phyloP scores from a whole-genome alignment of 2,329 filamentous ascomycete genomes.

The Botrytis pseudocinerea region DNA sequence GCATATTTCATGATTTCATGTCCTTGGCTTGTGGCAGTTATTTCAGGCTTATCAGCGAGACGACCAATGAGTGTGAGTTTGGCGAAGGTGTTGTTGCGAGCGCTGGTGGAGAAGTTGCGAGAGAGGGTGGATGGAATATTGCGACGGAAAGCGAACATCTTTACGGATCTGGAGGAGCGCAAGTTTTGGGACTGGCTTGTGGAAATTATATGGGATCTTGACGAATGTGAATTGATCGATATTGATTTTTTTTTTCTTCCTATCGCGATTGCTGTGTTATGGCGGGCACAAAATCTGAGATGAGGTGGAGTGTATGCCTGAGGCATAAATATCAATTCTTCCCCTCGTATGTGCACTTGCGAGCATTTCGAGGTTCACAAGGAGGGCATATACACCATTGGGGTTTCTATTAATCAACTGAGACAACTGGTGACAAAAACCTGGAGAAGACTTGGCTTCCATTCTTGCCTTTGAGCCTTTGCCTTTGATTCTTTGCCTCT shows the following conservation, averaged over 20 bases:
- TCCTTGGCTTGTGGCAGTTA: constrained; percentile 67
- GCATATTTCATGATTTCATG: constrained; percentile 75
- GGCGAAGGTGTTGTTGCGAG: constrained; percentile 58
- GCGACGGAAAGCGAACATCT: constrained; percentile 42
- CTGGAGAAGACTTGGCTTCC: background rate
- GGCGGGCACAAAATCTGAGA: background rate
- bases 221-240: background rate
- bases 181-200: background rate
- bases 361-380: background rate
- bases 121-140: constrained; percentile 46
- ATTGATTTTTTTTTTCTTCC: background rate
- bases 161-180: background rate
- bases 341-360: background rate
- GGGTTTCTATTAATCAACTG: constrained; percentile 2
- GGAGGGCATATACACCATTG: background rate
- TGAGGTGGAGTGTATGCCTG: background rate
- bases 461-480: background rate
- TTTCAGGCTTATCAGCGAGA: constrained; percentile 76
- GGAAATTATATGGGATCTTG: background rate
- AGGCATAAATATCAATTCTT: background rate
- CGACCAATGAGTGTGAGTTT: constrained; percentile 86
- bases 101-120: constrained; percentile 75
- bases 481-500: background rate
- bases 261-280: background rate
- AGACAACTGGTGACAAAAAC: constrained; percentile 1